Evolutionary conservation across 306 rosid genomes (phyloP).

Genomic region (Senna tora): DNA sequence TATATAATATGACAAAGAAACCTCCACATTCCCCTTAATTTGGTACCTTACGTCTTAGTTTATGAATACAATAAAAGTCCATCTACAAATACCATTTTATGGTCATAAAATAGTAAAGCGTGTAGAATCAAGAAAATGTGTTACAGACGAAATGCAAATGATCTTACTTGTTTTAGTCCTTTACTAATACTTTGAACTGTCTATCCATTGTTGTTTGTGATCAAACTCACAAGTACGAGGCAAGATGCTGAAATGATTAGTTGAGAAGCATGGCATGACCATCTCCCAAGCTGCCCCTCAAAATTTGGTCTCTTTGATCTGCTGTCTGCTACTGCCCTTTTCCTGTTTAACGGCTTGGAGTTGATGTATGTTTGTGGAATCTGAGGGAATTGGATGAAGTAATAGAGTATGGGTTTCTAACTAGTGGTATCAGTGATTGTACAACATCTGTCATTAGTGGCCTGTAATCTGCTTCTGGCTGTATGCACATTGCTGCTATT

Average conservation of each 20-base stretch:
- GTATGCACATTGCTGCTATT: constrained; percentile 98
- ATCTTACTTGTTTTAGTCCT: constrained; percentile 8
- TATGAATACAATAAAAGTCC: background rate
- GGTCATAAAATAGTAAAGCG: background rate
- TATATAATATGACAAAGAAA: too few relatives aligned
- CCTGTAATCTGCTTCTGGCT: constrained; percentile 94
- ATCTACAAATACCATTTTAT: background rate
- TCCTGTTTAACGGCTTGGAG: constrained; percentile 38
- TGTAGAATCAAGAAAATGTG: constrained; percentile 18
- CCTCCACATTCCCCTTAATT: background rate
- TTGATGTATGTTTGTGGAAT: constrained; percentile 55
- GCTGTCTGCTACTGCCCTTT: constrained; percentile 6
- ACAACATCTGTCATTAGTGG: constrained; percentile 95
- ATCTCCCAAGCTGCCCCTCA: too few relatives aligned
- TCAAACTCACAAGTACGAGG: too few relatives aligned
- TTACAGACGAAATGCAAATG: constrained; percentile 21
- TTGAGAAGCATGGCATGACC: too few relatives aligned
- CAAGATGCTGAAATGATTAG: too few relatives aligned
- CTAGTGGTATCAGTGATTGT: constrained; percentile 83
- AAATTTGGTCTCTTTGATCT: too few relatives aligned
- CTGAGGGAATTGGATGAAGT: constrained; percentile 58
- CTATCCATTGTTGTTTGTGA: constrained; percentile 1
- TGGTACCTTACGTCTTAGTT: background rate
- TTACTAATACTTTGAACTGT: background rate
- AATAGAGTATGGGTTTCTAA: constrained; percentile 52